Conservation (phyloP, 768 basidiomycete genomes). For the Leccinum fibrillosum region DNA sequence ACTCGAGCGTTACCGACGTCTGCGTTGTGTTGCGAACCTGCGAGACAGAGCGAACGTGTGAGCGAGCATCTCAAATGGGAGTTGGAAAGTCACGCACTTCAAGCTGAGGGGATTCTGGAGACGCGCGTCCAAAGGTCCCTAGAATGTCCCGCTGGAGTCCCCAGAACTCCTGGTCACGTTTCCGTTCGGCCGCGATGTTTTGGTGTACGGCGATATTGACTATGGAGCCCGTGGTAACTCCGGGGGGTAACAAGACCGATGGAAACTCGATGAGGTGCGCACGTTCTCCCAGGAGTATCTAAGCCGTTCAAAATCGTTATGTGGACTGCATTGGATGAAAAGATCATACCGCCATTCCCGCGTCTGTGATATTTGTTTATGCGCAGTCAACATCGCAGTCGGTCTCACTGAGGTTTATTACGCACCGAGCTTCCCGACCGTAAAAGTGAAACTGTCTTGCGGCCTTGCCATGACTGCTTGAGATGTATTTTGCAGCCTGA, state of each 20-base stretch:
- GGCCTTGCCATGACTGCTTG: constrained; percentile 31
- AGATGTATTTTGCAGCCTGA: constrained; percentile 1
- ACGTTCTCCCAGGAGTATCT: too few relatives aligned
- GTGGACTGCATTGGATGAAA: not conserved
- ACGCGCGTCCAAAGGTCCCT: constrained; percentile 60
- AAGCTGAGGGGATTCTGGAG: constrained; percentile 73
- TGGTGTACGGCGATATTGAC: constrained; percentile 64
- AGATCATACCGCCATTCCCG: constrained; percentile 81
- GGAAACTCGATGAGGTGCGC: too few relatives aligned
- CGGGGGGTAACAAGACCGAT: too few relatives aligned
- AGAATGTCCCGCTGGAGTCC: constrained; percentile 78
- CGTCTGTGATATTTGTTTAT: constrained; percentile 49
- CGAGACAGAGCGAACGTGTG: not conserved
- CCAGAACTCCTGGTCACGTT: constrained; percentile 81
- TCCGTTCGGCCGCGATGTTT: constrained; percentile 80
- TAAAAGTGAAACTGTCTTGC: constrained; percentile 80
- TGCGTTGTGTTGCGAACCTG: constrained; percentile 93
- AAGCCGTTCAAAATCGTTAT: not conserved
- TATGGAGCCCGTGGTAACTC: too few relatives aligned
- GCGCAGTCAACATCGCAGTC: constrained; percentile 9
- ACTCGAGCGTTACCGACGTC: constrained; percentile 95
- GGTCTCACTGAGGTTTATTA: constrained; percentile 4
- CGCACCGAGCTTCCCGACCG: constrained; percentile 92
- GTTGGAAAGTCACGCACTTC: constrained; percentile 44
- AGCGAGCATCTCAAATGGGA: not conserved